Percentiles rank a stretch among this genome's conserved stretches.
Evolutionary conservation across 2,329 filamentous ascomycete genomes (phyloP).

Genomic region (Microsporum canis): DNA sequence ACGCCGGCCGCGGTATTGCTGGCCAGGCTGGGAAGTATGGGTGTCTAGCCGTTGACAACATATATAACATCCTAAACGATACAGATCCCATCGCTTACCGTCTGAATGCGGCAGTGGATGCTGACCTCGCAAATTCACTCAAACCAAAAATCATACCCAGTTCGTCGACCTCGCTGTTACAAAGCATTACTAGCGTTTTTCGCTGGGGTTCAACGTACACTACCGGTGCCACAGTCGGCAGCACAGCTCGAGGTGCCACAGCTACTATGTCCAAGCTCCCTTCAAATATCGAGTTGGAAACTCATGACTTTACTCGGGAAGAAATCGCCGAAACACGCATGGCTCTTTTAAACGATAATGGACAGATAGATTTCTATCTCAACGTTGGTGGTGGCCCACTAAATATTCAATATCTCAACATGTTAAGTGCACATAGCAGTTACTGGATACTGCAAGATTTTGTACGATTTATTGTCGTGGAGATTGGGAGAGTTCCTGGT

Average conservation of each 20-base stretch:
- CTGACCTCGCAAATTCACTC: constrained; percentile 62
- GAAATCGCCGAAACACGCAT: constrained; percentile 86
- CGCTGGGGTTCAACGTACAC: constrained; percentile 43
- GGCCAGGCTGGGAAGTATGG: constrained; percentile 73
- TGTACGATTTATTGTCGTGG: constrained; percentile 77
- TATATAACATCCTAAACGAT: constrained; percentile 82
- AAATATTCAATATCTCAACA: constrained; percentile 93
- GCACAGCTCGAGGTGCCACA: constrained; percentile 52
- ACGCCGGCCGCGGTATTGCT: constrained; percentile 53
- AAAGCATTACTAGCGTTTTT: constrained; percentile 53
- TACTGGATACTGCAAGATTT: constrained; percentile 88
- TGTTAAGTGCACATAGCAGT: constrained; percentile 88
- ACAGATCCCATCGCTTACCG: constrained; percentile 79
- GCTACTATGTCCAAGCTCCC: constrained; percentile 44
- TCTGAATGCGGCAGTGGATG: constrained; percentile 81
- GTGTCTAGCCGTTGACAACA: constrained; percentile 85
- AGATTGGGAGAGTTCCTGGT: constrained; percentile 67
- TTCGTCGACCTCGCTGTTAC: constrained; percentile 53
- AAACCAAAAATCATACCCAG: constrained; percentile 70
- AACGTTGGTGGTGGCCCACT: constrained; percentile 73
- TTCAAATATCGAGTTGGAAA: constrained; percentile 78
- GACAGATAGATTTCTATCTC: constrained; percentile 85
- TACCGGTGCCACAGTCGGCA: constrained; percentile 45
- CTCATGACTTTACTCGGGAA: constrained; percentile 86
- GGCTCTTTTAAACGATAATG: constrained; percentile 84